Base-by-base conservation (phyloP, 208 protist genomes). In the Crithidia acanthocephali region DNA sequence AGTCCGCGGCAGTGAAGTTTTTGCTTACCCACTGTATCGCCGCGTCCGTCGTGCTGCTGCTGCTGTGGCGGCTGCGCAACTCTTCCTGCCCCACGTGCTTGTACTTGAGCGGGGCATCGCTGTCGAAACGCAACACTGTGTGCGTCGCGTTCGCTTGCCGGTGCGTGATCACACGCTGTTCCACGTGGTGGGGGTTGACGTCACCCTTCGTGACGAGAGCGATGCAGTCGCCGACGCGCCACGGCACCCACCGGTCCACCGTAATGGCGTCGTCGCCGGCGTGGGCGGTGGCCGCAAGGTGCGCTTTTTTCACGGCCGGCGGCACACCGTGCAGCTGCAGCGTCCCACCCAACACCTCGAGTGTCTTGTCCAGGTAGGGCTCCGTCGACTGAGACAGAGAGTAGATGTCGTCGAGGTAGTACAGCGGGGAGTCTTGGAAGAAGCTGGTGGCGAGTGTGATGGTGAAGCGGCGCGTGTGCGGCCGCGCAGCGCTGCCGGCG, bases 181-280 rank as follows among this genome's bases (percentile, higher is more conserved):
- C 90, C 13, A 63, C 61, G 48, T 92, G 72, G 32, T 69, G 35
- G 9, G 68, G 52, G 57, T 73, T 59, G 50, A 50, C 23, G 68
- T 61, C 63, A 30, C 71, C 73, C 16, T 68, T 72, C 20, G 83
- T 83, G 37, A 95, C 60, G 25, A 85, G 42, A 2, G 68, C 74
- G 47, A 95, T 75, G 27, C 44, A 16, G 35, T 83, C 79, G 53
- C 85, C 89, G 0, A 81, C 68, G 0, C 20, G 1, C 90, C 90
- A 95, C 57, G 70, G 69, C 51, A 88, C 75, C 23, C 77, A 76
- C 25, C 64, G 74, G 11, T 42, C 23, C 20, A 92, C 32, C 32
- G 59, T 64, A 16, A 91, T 30, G 35, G 2, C 42, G 18, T 4
- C 68, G 55, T 71, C 69, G 48, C 82, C 82, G 2, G 48, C 33